Evolutionary conservation across 2,329 filamentous ascomycete genomes (phyloP).

Genomic region (Diaporthe eres): DNA sequence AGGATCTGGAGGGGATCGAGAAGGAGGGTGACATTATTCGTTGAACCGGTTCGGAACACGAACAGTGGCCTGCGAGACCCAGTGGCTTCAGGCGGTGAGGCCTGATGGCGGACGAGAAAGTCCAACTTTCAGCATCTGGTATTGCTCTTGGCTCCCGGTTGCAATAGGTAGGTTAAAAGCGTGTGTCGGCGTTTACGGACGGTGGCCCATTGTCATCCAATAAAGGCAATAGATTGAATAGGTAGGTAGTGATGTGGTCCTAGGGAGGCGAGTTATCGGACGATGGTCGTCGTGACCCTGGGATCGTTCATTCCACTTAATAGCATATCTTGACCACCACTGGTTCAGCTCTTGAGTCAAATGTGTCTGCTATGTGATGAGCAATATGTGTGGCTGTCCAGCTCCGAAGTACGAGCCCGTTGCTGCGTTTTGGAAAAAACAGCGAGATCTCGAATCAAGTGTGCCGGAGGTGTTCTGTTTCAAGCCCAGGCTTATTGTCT

Average conservation of each 20-base stretch:
- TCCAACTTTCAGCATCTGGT: neutral
- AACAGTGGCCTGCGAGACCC: no score
- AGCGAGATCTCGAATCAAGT: neutral
- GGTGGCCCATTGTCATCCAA: constrained; percentile 12
- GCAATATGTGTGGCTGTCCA: neutral
- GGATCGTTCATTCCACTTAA: constrained; percentile 40
- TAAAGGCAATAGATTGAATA: constrained; percentile 37
- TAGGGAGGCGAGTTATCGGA: constrained; percentile 33
- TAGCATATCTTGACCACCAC: constrained; percentile 37
- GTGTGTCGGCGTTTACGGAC: constrained; percentile 25
- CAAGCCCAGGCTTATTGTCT: neutral
- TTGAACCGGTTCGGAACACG: constrained; percentile 54
- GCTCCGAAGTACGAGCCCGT: neutral
- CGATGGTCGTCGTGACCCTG: constrained; percentile 32
- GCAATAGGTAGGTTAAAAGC: constrained; percentile 39
- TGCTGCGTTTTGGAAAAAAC: no score
- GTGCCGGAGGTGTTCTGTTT: no score
- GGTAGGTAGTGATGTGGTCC: constrained; percentile 37
- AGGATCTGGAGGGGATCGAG: constrained; percentile 84
- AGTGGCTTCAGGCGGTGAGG: neutral
- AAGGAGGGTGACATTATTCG: constrained; percentile 80
- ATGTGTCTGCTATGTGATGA: neutral
- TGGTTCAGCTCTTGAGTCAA: neutral
- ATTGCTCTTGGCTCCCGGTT: constrained; percentile 52
- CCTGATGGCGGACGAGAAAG: neutral